Evolutionary conservation across 139 green algal genomes (phyloP).

Genomic region (Axilococcus clingmanii): DNA sequence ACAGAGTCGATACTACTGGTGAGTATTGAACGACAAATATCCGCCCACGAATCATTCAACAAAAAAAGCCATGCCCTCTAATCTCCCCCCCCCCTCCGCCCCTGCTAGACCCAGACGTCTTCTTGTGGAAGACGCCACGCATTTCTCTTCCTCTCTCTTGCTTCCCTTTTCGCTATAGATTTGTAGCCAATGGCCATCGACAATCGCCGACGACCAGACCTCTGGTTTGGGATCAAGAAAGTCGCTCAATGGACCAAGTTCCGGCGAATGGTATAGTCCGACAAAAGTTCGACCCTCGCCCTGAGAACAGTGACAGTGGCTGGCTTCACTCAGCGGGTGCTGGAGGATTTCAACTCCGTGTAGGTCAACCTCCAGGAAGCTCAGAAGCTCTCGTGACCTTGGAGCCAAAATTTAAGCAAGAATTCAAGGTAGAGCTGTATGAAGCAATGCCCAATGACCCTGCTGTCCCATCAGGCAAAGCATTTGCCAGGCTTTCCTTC

Average conservation of each 20-base stretch:
- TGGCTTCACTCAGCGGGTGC: conserved; percentile 26
- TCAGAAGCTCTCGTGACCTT: conserved; percentile 25
- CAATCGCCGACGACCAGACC: conserved; percentile 33
- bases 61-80: no score
- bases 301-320: conserved; percentile 24
- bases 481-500: conserved; percentile 11
- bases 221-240: conserved; percentile 26
- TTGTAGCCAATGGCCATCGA: conserved; percentile 35
- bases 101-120: no score
- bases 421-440: conserved; percentile 22
- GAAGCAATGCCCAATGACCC: conserved; percentile 28
- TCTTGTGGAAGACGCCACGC: no score
- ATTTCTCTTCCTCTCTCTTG: conserved; percentile 5
- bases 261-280: conserved; percentile 13
- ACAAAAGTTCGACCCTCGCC: conserved; percentile 20
- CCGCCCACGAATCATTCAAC: no score
- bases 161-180: conserved; percentile 24
- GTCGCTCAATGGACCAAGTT: not conserved
- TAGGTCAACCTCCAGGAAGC: conserved; percentile 28
- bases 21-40: no score
- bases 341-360: conserved; percentile 34
- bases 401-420: conserved; percentile 5
- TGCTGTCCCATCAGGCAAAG: conserved; percentile 28
- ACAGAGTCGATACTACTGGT: no score
- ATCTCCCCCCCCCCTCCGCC: no score